phyloP scores from a whole-genome alignment of 352 stramenopile genomes.

The Phytophthora multivora region DNA sequence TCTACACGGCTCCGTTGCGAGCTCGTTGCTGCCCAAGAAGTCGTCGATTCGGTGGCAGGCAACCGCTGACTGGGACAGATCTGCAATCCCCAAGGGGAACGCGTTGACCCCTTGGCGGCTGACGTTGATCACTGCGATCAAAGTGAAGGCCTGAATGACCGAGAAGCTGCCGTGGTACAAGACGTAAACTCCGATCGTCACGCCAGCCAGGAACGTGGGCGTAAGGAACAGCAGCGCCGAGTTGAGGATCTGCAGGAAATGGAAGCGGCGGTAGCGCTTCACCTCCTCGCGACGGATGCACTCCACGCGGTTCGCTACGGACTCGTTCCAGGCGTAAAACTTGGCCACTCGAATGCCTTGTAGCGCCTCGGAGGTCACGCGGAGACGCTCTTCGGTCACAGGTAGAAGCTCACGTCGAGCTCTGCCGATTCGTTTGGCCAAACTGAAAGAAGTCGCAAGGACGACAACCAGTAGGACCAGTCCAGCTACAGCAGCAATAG shows the following conservation, averaged over 20 bases:
- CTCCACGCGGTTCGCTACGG: slow-evolving; percentile 37
- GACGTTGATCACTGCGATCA: slow-evolving; percentile 44
- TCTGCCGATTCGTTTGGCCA: slow-evolving; percentile 36
- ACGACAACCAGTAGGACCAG: slow-evolving; percentile 18
- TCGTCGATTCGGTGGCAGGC: slow-evolving; percentile 33
- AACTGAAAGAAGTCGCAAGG: slow-evolving; percentile 13
- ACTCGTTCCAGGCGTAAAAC: slow-evolving; percentile 87
- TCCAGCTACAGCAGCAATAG: slow-evolving; percentile 27
- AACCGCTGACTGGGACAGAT: slow-evolving; percentile 33
- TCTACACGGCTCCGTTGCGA: background rate
- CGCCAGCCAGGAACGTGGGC: slow-evolving; percentile 43
- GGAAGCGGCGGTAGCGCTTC: slow-evolving; percentile 38
- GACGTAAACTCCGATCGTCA: slow-evolving; percentile 55
- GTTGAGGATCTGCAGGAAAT: slow-evolving; percentile 64
- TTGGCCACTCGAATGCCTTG: slow-evolving; percentile 91
- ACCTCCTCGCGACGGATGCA: slow-evolving; percentile 53
- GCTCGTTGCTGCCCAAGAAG: slow-evolving; percentile 36
- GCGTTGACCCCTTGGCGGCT: slow-evolving; percentile 29
- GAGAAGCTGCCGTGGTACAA: slow-evolving; percentile 38
- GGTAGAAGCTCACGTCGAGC: slow-evolving; percentile 41
- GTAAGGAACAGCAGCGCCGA: slow-evolving; percentile 59
- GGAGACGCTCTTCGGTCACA: slow-evolving; percentile 79
- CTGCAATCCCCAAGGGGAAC: slow-evolving; percentile 35
- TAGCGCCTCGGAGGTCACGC: slow-evolving; percentile 94
- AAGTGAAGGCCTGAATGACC: slow-evolving; percentile 52